Base-by-base conservation (phyloP, 495 filamentous ascomycete genomes). In the Amorphotheca resinae region DNA sequence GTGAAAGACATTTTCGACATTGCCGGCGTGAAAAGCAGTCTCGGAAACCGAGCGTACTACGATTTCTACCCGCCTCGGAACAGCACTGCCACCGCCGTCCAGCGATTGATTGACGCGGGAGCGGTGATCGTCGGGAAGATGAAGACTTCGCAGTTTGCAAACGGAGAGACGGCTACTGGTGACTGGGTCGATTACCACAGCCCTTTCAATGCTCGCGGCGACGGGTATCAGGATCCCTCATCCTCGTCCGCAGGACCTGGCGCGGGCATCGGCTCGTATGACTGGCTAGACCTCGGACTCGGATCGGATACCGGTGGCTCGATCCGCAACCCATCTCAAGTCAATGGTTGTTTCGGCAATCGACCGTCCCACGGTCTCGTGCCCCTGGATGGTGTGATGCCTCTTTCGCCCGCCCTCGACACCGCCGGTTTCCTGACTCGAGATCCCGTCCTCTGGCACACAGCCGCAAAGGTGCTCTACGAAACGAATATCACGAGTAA, bases 1-100 rank as follows among this genome's bases (percentile, higher is more conserved):
- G 60, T 80, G 47, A 83, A 83, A 56, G 78, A 80, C 46, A 72
- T 78, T 38, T 76, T 68, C 54, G 63, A 74, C 22, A 54, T 81
- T 8, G 63, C 62, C 0, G 76, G 77, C 2, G 50, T 76, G 1
- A 68, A 67, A 42, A 72, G 67, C 0, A 66, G 67, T 22, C 63
- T 68, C 44, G 70, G 74, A 37, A 77, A 74, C 51, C 57, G 72
- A 9, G 73, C 71, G 0, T 77, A 66, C 61, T 70, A 74, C 39
- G 54, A 67, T 16, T 56, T 75, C 0, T 80, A 73, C 44, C 63
- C 66, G 1, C 45, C 69, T 0, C 58, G 58, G 17, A 67, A 58
- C 11, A 52, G 39, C 1, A 77, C 67, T 3, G 69, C 66, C 0
- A 45, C 66, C 0, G 56, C 66, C 5, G 63, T 81, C 0, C 66